Base-by-base conservation (phyloP, 768 basidiomycete species). In the Boletellus emodensis region DNA sequence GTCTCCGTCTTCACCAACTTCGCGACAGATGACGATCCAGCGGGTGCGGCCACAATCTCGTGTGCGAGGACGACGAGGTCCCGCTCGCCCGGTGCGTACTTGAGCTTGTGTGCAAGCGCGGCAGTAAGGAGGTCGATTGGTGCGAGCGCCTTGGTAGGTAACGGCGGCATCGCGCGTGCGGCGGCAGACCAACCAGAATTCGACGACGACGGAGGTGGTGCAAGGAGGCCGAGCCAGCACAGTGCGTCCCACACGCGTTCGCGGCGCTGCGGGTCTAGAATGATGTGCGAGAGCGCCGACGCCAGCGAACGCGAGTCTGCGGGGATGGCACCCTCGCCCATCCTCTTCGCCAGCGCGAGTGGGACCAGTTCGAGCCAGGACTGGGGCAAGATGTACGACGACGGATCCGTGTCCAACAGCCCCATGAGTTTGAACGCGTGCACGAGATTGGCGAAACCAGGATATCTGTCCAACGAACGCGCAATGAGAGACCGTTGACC, bases 51-150 rank as follows among this genome's bases (percentile, higher is more conserved):
- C 44, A 87, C 78, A 57, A 96, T 75, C 65, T 94, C 85, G 68
- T 97, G 94, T 46, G 84, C 75, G 14, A 96, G 81, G 26, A 95
- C 77, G 53, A 94, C 92, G 71, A 92, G 82, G 64, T 97, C 94
- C 15, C 84, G 80, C 66, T 97, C 94, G 35, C 74, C 70, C 0
- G 80, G 78, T 0, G 53, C 63, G 64, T 95, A 96, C 11, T 74
- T 73, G 32, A 94, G 78, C 53, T 82, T 84, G 59, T 84, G 76
- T 0, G 86, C 76, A 14, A 96, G 78, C 7, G 93, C 72, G 34
- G 71, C 66, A 1, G 92, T 83, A 59, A 96, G 82, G 15, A 88
- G 70, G 61, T 94, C 89, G 55, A 94, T 73, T 1, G 90, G 84
- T 4, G 77, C 62, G 17, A 69, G 63, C 0, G 72, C 68, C 13